Conservation (phyloP, 768 basidiomycete genomes). For the Chiua virens region DNA sequence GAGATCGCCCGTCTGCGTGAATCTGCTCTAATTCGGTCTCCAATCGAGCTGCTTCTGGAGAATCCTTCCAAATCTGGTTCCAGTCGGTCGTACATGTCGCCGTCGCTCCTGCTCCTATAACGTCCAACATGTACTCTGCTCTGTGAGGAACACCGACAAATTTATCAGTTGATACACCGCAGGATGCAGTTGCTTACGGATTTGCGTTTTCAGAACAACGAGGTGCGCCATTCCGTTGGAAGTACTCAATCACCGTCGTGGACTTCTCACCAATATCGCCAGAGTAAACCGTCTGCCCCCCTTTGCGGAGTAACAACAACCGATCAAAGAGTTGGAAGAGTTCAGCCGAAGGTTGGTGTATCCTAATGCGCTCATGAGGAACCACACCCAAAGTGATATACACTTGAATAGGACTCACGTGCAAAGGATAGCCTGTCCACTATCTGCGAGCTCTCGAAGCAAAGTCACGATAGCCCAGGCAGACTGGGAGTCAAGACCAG, state of each 20-base stretch:
- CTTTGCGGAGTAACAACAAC: conserved; percentile 47
- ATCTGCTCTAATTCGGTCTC: conserved; percentile 44
- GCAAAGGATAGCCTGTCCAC: conserved; percentile 57
- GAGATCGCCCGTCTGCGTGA: conserved; percentile 37
- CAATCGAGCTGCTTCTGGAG: conserved; percentile 37
- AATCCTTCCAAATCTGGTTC: conserved; percentile 49
- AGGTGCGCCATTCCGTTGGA: conserved; percentile 23
- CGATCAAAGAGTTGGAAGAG: conserved; percentile 55
- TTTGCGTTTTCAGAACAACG: conserved; percentile 19
- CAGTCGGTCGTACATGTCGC: conserved; percentile 47
- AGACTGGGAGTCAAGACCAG: conserved; percentile 53
- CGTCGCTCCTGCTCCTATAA: conserved; percentile 58
- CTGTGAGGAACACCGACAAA: conserved; percentile 15
- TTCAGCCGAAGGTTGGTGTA: conserved; percentile 42
- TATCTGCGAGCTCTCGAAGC: conserved; percentile 51
- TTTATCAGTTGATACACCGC: neutral
- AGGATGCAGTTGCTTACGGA: conserved; percentile 14
- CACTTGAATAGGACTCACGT: conserved; percentile 34
- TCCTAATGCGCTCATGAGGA: too few relatives aligned
- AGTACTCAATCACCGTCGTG: conserved; percentile 20
- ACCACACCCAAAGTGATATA: too few relatives aligned
- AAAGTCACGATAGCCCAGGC: conserved; percentile 51
- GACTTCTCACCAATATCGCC: conserved; percentile 40
- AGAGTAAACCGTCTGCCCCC: conserved; percentile 71
- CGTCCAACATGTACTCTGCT: conserved; percentile 50